phyloP scores from a whole-genome alignment of 495 filamentous ascomycete genomes.

The Neurospora intermedia region DNA sequence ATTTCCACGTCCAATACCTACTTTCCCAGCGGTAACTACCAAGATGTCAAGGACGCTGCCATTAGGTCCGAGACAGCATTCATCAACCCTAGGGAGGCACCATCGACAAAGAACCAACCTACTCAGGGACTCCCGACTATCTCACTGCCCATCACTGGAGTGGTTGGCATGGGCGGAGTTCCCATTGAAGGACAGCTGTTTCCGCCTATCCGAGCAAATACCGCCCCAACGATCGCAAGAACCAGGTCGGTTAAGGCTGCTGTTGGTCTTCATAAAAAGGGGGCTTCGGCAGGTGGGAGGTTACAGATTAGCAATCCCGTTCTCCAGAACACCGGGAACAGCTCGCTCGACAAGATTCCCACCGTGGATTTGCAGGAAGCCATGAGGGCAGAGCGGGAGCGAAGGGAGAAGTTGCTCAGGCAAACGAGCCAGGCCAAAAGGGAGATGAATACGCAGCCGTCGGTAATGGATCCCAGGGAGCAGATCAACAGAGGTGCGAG shows the following conservation, averaged over 20 bases:
- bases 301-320: slow-evolving; percentile 41
- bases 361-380: slow-evolving; percentile 39
- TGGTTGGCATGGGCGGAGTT: slow-evolving; percentile 9
- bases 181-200: slow-evolving; percentile 12
- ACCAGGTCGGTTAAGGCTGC: slow-evolving; percentile 2
- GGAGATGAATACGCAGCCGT: slow-evolving; percentile 18
- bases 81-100: slow-evolving; percentile 20
- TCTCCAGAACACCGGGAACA: slow-evolving; percentile 26
- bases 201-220: slow-evolving; percentile 9
- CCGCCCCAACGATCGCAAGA: not conserved
- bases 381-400: slow-evolving; percentile 34
- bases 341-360: slow-evolving; percentile 33
- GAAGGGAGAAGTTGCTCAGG: slow-evolving; percentile 15
- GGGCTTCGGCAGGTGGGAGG: slow-evolving; percentile 18
- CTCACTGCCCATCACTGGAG: slow-evolving; percentile 13
- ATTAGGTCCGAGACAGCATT: slow-evolving; percentile 28
- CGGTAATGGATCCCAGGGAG: slow-evolving; percentile 20
- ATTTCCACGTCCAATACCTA: slow-evolving; percentile 34
- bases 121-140: slow-evolving; percentile 10
- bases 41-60: slow-evolving; percentile 34
- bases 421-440: slow-evolving; percentile 14
- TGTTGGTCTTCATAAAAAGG: slow-evolving; percentile 21
- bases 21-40: slow-evolving; percentile 33
- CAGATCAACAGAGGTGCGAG: slow-evolving; percentile 25
- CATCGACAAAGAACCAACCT: slow-evolving; percentile 16